Base-by-base conservation (phyloP, 805 yeast genomes). In the Sugiyamaella qingdaonensis region DNA sequence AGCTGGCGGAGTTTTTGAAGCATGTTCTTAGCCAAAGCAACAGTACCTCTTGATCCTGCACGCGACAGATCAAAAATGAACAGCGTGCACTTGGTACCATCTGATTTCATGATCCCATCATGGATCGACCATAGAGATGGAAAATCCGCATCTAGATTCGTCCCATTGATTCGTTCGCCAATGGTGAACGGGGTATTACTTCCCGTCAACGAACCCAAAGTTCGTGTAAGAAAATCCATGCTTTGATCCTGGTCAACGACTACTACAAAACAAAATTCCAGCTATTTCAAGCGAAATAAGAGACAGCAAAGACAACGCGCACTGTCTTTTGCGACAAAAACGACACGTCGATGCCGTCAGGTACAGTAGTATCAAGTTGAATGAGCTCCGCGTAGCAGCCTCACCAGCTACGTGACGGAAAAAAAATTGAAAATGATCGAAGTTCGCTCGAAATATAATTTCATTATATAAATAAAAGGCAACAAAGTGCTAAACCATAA, bases 61-160 rank as follows among this genome's bases (percentile, higher is more conserved):
- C 53, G 39, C 66, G 68, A 18, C 61, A 61, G 8, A 76, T 80
- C 82, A 61, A 82, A 85, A 61, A 79, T 85, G 64, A 88, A 88
- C 13, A 88, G 76, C 0, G 92, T 75, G 33, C 85, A 84, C 8
- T 73, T 67, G 1, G 78, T 51, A 21, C 72, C 68, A 54, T 78
- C 81, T 27, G 76, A 79, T 53, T 72, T 71, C 32, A 69, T 68
- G 2, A 77, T 68, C 7, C 87, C 96, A 42, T 81, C 73, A 61
- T 81, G 81, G 1, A 86, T 57, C 2, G 74, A 74, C 92, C 94
- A 89, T 1, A 86, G 72, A 2, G 79, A 67, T 14, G 68, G 66
- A 5, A 67, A 67, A 43, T 67, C 68, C 11, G 73, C 61, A 29
- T 62, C 59, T 2, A 27, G 51, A 48, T 43, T 50, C 41, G 52